Conservation (phyloP, 140 eudicot species). For the Erigeron philadelphicus region DNA sequence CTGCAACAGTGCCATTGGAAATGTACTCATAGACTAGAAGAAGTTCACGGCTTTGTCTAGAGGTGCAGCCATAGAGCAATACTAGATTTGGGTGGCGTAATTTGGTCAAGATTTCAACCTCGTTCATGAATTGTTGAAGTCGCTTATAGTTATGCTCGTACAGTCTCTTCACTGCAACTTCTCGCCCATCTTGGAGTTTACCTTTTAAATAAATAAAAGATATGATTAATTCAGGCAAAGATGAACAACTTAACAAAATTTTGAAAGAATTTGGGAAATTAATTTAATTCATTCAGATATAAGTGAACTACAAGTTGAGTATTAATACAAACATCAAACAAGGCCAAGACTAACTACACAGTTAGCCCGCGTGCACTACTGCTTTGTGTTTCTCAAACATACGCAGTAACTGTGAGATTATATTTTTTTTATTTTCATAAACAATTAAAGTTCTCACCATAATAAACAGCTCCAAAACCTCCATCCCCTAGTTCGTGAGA, state of each 20-base stretch:
- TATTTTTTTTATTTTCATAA: background rate
- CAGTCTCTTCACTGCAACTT: conserved; percentile 67
- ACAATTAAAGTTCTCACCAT: conserved; percentile 36
- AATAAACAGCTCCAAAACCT: conserved; percentile 65
- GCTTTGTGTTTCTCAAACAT: background rate
- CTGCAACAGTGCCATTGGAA: conserved; percentile 59
- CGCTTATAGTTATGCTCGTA: conserved; percentile 52
- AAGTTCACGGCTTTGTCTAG: conserved; percentile 45
- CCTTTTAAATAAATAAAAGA: conserved; percentile 31
- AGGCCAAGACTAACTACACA: too few relatives aligned
- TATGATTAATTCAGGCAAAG: background rate
- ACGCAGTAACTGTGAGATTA: background rate
- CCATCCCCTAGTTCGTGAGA: conserved; percentile 61
- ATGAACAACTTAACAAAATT: background rate
- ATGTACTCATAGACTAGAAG: conserved; percentile 45
- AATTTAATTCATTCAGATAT: too few relatives aligned
- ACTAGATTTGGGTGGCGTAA: conserved; percentile 61
- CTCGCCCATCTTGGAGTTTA: conserved; percentile 61
- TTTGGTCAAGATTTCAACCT: conserved; percentile 46
- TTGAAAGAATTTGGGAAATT: too few relatives aligned
- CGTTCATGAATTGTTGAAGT: conserved; percentile 59
- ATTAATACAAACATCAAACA: too few relatives aligned
- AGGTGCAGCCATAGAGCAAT: conserved; percentile 60
- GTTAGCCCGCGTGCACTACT: too few relatives aligned
- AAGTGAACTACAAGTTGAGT: too few relatives aligned